These are phyloP conservation scores for Diatrype stigma DNA, from an alignment of 2,329 filamentous ascomycete genomes.

Conservation along the genomic window DNA sequence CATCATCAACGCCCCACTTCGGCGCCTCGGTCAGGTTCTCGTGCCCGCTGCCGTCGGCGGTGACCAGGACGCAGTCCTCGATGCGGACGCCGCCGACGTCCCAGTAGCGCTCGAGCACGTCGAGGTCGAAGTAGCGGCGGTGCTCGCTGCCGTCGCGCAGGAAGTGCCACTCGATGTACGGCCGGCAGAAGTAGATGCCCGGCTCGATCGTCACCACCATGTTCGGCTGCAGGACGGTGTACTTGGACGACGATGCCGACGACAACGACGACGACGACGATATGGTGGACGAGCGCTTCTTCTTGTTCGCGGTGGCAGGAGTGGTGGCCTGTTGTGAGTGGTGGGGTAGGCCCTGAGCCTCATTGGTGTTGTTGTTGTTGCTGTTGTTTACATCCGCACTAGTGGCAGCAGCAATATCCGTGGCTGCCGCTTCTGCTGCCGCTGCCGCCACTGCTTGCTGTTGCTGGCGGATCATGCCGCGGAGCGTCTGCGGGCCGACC, in stretches of 20 bases:
- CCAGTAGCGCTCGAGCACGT: conserved; percentile 66
- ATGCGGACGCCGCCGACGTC: conserved; percentile 84
- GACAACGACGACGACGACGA: conserved; percentile 4
- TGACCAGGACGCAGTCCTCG: conserved; percentile 85
- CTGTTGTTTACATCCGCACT: conserved; percentile 2
- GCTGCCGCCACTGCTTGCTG: conserved; percentile 4
- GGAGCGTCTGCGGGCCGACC: conserved; percentile 24
- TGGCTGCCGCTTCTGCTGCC: not conserved
- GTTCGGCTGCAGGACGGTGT: conserved; percentile 45
- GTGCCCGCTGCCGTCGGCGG: conserved; percentile 66
- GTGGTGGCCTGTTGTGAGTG: not conserved
- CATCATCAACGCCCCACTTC: conserved; percentile 63
- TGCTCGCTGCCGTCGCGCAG: conserved; percentile 53
- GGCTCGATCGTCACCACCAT: conserved; percentile 80
- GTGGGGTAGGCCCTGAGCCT: too few relatives aligned
- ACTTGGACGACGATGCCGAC: not conserved
- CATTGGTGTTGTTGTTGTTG: not conserved
- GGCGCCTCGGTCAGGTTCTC: conserved; percentile 82
- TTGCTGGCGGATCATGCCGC: conserved; percentile 27
- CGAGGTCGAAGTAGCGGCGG: conserved; percentile 60
- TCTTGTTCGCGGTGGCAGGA: not conserved
- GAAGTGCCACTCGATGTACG: conserved; percentile 68
- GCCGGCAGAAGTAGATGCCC: conserved; percentile 71
- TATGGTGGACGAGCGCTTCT: conserved; percentile 1
- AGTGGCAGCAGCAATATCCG: not conserved